phyloP scores from a whole-genome alignment of 1,284 basidiomycete genomes.

The Hymenochaete sp. region DNA sequence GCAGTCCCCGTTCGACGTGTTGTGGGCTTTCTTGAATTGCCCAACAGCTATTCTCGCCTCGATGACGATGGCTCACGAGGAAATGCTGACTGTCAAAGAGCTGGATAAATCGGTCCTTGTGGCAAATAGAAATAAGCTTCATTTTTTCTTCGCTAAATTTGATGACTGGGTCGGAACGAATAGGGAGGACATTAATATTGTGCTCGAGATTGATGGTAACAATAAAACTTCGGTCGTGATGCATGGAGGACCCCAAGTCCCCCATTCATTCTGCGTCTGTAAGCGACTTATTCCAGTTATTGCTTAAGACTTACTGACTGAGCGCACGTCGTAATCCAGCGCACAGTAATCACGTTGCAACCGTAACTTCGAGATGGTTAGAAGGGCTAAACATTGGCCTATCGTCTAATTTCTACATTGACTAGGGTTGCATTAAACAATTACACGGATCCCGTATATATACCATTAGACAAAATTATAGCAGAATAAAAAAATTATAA shows the following conservation, averaged over 20 bases:
- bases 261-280: conserved; percentile 62
- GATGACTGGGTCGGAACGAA: conserved; percentile 56
- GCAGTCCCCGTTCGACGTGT: conserved; percentile 34
- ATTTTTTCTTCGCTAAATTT: conserved; percentile 44
- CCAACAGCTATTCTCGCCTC: conserved; percentile 38
- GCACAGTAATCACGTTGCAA: background rate
- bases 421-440: no score
- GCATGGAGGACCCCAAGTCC: conserved; percentile 37
- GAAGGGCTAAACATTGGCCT: no score
- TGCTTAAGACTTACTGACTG: no score
- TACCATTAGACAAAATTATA: no score
- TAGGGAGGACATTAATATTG: conserved; percentile 28
- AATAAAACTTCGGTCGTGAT: conserved; percentile 31
- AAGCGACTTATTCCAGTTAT: conserved; percentile 19
- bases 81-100: conserved; percentile 47
- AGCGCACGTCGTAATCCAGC: background rate
- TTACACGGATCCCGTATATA: no score
- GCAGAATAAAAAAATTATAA: background rate
- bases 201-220: conserved; percentile 23
- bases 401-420: no score
- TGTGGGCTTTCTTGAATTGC: conserved; percentile 40
- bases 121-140: conserved; percentile 32
- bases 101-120: conserved; percentile 37
- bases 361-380: background rate
- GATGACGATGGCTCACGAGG: conserved; percentile 51